Percentiles rank a stretch among this genome's conserved stretches.
Conservation (phyloP, 352 stramenopile species). For the Blastocystis sp. region DNA sequence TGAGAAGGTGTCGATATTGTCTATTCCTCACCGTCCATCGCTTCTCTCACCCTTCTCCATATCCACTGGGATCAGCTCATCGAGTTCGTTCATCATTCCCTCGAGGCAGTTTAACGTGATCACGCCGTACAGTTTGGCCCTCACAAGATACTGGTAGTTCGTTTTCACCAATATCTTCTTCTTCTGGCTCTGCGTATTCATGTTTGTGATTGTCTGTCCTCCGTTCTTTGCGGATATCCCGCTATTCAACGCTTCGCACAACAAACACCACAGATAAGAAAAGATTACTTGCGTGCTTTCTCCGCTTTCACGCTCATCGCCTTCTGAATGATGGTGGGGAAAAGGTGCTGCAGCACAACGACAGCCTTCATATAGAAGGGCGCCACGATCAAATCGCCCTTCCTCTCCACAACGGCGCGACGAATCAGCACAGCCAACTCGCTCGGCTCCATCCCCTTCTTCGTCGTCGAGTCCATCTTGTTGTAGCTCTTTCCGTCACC, state of each 20-base stretch:
- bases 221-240: neutral
- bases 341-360: slow-evolving; percentile 54
- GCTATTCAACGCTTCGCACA: neutral
- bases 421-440: slow-evolving; percentile 25
- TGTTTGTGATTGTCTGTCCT: neutral
- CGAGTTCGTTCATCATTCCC: slow-evolving; percentile 72
- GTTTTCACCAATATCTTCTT: slow-evolving; percentile 62
- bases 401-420: neutral
- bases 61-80: slow-evolving; percentile 69
- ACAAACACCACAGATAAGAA: neutral
- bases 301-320: slow-evolving; percentile 36
- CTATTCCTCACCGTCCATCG: neutral
- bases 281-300: neutral
- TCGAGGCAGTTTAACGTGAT: slow-evolving; percentile 72
- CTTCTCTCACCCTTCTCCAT: slow-evolving; percentile 47
- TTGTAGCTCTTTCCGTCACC: slow-evolving; percentile 57
- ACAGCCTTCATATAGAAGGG: slow-evolving; percentile 56
- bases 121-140: slow-evolving; percentile 71
- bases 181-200: slow-evolving; percentile 53
- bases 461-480: slow-evolving; percentile 69
- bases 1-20: slow-evolving; percentile 72
- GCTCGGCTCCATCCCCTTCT: slow-evolving; percentile 64
- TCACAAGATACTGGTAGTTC: slow-evolving; percentile 51
- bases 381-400: slow-evolving; percentile 48
- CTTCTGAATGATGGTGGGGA: slow-evolving; percentile 23